A percentile compares a stretch with the other conserved stretches of the same genome.
phyloP scores from a whole-genome alignment of 2,329 filamentous ascomycete genomes.

The Verticillium isaacii region DNA sequence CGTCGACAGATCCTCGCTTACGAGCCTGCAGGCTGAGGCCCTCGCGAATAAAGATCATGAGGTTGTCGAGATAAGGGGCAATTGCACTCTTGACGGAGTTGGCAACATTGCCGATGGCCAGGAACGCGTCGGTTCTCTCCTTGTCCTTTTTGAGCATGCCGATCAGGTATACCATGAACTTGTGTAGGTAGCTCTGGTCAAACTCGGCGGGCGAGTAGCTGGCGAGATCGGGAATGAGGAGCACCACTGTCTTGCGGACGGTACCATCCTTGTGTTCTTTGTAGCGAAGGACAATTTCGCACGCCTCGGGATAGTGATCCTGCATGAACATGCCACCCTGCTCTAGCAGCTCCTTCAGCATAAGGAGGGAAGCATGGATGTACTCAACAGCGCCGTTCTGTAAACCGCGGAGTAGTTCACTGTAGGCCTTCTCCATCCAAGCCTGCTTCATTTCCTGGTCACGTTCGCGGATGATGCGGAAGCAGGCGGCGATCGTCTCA shows the following conservation, averaged over 20 bases:
- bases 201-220: conserved; percentile 92
- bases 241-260: conserved; percentile 83
- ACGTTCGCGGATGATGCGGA: conserved; percentile 90
- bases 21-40: conserved; percentile 77
- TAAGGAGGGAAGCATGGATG: conserved; percentile 89
- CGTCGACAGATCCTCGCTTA: conserved; percentile 60
- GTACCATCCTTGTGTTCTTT: conserved; percentile 88
- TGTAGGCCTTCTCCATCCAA: conserved; percentile 89
- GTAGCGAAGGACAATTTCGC: conserved; percentile 86
- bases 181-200: conserved; percentile 79
- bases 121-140: conserved; percentile 88
- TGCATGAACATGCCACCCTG: conserved; percentile 99
- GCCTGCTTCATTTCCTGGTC: conserved; percentile 81
- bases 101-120: conserved; percentile 93
- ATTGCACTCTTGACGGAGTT: conserved; percentile 95
- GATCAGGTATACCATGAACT: conserved; percentile 95
- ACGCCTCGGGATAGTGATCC: conserved; percentile 84
- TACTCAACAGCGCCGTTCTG: conserved; percentile 77
- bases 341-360: conserved; percentile 85
- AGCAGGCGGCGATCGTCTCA: conserved; percentile 90
- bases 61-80: conserved; percentile 89
- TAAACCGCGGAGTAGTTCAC: conserved; percentile 76
- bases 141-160: conserved; percentile 92
- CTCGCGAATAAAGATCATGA: conserved; percentile 89
- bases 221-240: conserved; percentile 87